Evolutionary conservation across 371 early-diverging fungal species (phyloP).

Genomic region (Smittium mucronatum): DNA sequence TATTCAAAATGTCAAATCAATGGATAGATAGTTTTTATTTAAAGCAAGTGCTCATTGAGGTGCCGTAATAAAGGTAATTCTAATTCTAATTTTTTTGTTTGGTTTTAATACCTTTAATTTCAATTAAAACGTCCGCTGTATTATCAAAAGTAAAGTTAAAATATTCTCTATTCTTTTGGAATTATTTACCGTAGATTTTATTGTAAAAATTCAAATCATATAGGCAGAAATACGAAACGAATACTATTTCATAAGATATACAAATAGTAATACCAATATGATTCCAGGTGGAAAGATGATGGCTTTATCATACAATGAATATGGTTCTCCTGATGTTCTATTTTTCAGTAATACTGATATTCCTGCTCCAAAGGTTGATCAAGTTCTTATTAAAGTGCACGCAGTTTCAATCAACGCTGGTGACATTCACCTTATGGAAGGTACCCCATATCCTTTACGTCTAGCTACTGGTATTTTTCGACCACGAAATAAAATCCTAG

Average conservation of each 20-base stretch:
- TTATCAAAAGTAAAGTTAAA: no score
- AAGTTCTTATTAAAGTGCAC: conserved; percentile 3
- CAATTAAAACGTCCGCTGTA: no score
- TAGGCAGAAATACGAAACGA: neutral
- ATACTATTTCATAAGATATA: neutral
- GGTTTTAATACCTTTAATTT: no score
- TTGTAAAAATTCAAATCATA: no score
- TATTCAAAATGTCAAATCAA: no score
- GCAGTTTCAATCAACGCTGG: conserved; percentile 3
- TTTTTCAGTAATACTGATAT: neutral
- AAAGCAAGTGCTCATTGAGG: no score
- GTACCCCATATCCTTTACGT: neutral
- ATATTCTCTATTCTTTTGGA: no score
- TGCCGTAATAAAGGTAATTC: no score
- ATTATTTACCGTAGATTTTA: no score
- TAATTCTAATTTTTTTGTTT: no score
- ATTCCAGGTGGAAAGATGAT: neutral
- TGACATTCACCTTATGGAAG: neutral
- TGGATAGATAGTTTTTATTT: no score
- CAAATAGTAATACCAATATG: neutral
- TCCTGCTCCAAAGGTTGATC: neutral
- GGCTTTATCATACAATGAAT: neutral
- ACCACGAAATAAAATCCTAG: neutral
- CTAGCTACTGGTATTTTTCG: neutral
- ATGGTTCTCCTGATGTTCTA: neutral